phyloP scores from a whole-genome alignment of 768 basidiomycete species.

The Rhodocollybia butyracea region DNA sequence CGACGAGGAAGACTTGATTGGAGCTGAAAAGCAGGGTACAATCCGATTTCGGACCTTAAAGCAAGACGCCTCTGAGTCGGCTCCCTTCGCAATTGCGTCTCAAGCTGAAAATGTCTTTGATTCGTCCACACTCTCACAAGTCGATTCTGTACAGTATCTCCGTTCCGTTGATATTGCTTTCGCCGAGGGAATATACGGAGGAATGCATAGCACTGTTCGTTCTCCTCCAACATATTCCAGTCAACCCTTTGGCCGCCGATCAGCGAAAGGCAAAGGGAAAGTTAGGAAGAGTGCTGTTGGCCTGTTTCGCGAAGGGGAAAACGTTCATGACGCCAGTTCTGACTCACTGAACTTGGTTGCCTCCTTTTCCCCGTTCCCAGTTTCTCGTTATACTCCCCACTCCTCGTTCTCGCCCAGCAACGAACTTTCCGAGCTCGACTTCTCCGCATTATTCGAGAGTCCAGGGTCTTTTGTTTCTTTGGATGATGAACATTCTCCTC shows the following conservation, averaged over 20 bases:
- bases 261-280: neutral
- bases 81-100: neutral
- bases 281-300: slow-evolving; percentile 53
- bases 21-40: slow-evolving; percentile 22
- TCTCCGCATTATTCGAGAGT: neutral
- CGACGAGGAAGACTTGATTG: neutral
- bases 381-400: neutral
- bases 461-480: neutral
- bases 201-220: neutral
- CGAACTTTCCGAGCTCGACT: slow-evolving; percentile 2
- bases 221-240: neutral
- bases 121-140: neutral
- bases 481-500: neutral
- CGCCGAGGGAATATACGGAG: neutral
- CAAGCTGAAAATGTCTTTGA: neutral
- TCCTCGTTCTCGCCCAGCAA: neutral
- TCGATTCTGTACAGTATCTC: neutral
- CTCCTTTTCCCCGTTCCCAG: neutral
- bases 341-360: neutral
- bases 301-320: slow-evolving; percentile 45
- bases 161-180: neutral
- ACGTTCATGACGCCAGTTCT: neutral
- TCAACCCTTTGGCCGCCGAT: neutral
- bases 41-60: slow-evolving; percentile 49
- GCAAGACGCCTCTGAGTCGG: neutral